Evolutionary conservation across 2,329 filamentous ascomycete genomes (phyloP), one percentile per base, ranked within the genome.

Genomic region (Calonectria crousiana): DNA sequence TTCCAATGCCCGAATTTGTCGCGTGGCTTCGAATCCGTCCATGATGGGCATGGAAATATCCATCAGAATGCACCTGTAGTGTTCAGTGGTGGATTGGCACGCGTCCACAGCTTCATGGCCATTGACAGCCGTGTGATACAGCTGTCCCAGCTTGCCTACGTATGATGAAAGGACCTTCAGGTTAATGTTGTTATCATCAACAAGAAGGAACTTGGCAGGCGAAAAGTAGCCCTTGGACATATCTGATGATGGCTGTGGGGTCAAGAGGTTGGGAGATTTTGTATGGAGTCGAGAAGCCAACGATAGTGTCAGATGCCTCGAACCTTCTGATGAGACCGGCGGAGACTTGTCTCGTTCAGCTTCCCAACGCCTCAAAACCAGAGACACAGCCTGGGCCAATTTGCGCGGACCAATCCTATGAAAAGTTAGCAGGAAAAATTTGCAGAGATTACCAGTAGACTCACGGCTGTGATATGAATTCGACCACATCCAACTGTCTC

Each of bases 11-110:
- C 90, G 85, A 18, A 91, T 90, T n/a, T 84, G 82, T 1, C 86
- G 82, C 1, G 89, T 90, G 0, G 88, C 86, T 20, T 88, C 87
- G 3, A 90, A 85, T 0, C 89, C 89, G 74, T 92, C 87, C 78
- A 92, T 88, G 3, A 91, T 81, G 0, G 90, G 90, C 90, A 92
- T 92, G 69, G 86, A 90, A 1, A 91, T 87, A 75, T 92, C 90
- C 78, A 86, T 87, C 6, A 87, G 75, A 0, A 87, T 74, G 65
- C 81, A 84, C 0, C 72, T 73, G 30, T 79, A 85, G 0, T 78
- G 67, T 0, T 75, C 75, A 0, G 80, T 79, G 1, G 77, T 73
- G 0, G 74, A 41, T n/a, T 72, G 76, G 44, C 81, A 86, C 0
- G 77, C 77, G 26, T 83, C 79, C 3, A 85, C 68, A 0, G 84